These are phyloP conservation scores for Ascochyta rabiei DNA, from an alignment of 2,329 filamentous ascomycete species.

Conservation along the genomic window DNA sequence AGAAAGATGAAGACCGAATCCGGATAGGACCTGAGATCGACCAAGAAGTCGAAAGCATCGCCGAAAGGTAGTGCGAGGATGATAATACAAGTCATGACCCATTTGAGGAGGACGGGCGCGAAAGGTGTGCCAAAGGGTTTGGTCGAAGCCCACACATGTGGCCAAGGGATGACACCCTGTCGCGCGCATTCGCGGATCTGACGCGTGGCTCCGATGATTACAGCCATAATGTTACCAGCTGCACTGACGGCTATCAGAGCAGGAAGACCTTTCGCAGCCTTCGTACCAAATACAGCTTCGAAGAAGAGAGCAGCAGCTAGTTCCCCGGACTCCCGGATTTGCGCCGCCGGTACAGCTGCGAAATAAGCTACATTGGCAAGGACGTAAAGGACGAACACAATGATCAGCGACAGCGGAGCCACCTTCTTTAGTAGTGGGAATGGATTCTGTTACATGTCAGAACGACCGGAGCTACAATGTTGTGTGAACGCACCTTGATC, in stretches of 20 bases:
- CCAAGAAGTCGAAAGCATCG: constrained; percentile 69
- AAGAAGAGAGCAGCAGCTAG: constrained; percentile 66
- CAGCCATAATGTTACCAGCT: constrained; percentile 38
- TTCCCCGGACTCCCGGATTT: constrained; percentile 60
- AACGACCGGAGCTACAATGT: too few relatives aligned
- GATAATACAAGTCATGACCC: constrained; percentile 35
- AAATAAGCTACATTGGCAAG: constrained; percentile 37
- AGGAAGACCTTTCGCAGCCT: constrained; percentile 61
- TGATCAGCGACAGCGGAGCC: constrained; percentile 57
- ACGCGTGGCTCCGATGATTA: constrained; percentile 39
- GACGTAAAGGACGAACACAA: constrained; percentile 53
- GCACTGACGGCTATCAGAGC: constrained; percentile 43
- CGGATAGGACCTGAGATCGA: constrained; percentile 45
- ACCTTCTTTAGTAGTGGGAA: constrained; percentile 59
- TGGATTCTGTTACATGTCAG: constrained; percentile 55
- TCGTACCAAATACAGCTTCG: constrained; percentile 62
- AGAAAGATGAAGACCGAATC: constrained; percentile 33
- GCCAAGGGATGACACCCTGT: constrained; percentile 38
- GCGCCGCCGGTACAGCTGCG: constrained; percentile 47
- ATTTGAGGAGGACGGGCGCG: constrained; percentile 58
- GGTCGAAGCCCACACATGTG: constrained; percentile 65
- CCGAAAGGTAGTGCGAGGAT: constrained; percentile 60
- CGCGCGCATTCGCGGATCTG: constrained; percentile 38
- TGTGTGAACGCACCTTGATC: constrained; percentile 29
- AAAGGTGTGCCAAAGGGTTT: constrained; percentile 68